These are phyloP conservation scores for Persicaria maculosa DNA, from an alignment of 148 eudicot genomes.

Conservation along the genomic window DNA sequence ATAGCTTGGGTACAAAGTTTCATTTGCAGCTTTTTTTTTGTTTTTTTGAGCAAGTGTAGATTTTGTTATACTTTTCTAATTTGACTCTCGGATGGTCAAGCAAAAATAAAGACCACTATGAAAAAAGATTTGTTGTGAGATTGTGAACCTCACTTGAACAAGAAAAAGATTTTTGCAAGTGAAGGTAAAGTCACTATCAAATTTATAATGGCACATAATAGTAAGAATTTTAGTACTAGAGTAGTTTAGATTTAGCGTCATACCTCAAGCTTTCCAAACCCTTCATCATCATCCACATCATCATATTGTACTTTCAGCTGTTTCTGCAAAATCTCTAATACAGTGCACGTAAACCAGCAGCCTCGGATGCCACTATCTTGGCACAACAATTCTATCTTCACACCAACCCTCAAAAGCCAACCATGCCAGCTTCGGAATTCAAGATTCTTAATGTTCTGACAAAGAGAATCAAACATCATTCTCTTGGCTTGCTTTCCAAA, in stretches of 20 bases:
- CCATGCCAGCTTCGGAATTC: conserved; percentile 25
- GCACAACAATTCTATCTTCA: conserved; percentile 68
- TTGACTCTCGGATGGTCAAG: background rate
- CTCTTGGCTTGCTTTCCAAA: conserved; percentile 22
- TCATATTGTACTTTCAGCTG: conserved; percentile 67
- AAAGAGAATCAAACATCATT: conserved; percentile 22
- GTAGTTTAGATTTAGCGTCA: background rate
- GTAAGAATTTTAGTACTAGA: background rate
- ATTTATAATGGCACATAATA: background rate
- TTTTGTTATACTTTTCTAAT: too few relatives aligned
- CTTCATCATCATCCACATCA: conserved; percentile 80
- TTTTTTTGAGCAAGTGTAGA: too few relatives aligned
- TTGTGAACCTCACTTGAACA: too few relatives aligned
- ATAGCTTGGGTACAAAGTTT: too few relatives aligned
- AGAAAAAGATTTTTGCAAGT: background rate
- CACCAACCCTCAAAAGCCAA: conserved; percentile 41
- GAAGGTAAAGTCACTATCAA: background rate
- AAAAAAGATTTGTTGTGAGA: too few relatives aligned
- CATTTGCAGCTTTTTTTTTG: too few relatives aligned
- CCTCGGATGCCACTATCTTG: conserved; percentile 97
- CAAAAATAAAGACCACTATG: background rate
- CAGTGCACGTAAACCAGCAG: conserved; percentile 92
- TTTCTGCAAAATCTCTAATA: conserved; percentile 51
- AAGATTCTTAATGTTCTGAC: conserved; percentile 34
- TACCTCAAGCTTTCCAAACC: conserved; percentile 78